Conservation (phyloP, 345 rosid species). For the Gossypium rotundifolium region DNA sequence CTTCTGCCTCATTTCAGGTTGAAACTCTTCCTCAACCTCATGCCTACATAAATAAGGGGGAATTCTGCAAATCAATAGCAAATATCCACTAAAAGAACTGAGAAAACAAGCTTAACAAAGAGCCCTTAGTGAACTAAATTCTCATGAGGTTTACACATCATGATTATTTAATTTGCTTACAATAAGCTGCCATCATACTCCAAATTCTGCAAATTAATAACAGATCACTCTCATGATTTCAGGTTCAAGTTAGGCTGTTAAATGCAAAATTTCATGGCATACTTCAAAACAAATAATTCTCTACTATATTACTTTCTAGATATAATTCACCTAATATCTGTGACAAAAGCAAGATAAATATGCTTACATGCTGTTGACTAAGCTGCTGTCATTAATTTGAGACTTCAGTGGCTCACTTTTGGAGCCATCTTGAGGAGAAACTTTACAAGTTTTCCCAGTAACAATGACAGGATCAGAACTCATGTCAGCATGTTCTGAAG, state of each 20-base stretch:
- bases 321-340: conserved; percentile 1
- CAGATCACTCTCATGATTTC: neutral
- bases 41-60: conserved; percentile 27
- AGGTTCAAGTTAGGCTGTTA: neutral
- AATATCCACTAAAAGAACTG: neutral
- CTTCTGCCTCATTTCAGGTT: conserved; percentile 25
- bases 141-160: neutral
- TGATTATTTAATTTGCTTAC: neutral
- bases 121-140: neutral
- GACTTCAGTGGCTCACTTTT: conserved; percentile 30
- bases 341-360: neutral
- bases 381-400: conserved; percentile 29
- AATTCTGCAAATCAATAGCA: neutral
- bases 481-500: conserved; percentile 16
- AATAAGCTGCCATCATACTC: neutral
- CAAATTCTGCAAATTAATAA: too few relatives aligned
- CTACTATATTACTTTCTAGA: too few relatives aligned
- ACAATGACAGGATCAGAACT: conserved; percentile 21
- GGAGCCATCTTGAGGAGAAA: conserved; percentile 18
- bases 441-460: conserved; percentile 18
- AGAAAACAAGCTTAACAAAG: neutral
- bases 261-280: neutral
- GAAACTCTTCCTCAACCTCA: conserved; percentile 33
- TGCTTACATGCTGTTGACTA: conserved; percentile 40
- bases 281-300: neutral